phyloP scores from a whole-genome alignment of 2,329 filamentous ascomycete genomes.

The Lecanoromycetidae sp. region DNA sequence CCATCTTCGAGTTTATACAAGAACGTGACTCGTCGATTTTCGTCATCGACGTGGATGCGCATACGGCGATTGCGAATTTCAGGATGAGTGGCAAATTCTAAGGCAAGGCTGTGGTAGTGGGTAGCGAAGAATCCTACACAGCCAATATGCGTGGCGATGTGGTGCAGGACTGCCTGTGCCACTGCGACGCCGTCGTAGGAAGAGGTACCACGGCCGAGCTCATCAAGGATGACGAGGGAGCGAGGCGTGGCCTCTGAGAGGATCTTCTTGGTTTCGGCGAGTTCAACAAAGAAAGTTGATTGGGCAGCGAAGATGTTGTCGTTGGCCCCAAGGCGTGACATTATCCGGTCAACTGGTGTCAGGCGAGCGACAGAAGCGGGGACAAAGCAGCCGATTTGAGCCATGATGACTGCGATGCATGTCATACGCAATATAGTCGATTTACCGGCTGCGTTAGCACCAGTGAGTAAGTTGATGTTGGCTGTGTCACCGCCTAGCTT shows the following conservation, averaged over 20 bases:
- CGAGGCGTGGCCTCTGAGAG: slow-evolving; percentile 84
- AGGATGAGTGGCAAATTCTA: slow-evolving; percentile 79
- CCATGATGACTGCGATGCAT: slow-evolving; percentile 92
- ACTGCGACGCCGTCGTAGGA: slow-evolving; percentile 96
- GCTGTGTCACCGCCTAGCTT: slow-evolving; percentile 66
- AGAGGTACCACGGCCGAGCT: slow-evolving; percentile 85
- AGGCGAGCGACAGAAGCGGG: slow-evolving; percentile 70
- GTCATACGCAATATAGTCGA: slow-evolving; percentile 95
- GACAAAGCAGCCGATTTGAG: slow-evolving; percentile 87
- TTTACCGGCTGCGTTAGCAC: slow-evolving; percentile 94
- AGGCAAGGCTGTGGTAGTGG: slow-evolving; percentile 87
- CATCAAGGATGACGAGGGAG: slow-evolving; percentile 91
- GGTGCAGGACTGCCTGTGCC: slow-evolving; percentile 92
- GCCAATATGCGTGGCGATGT: slow-evolving; percentile 83
- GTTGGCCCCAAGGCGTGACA: slow-evolving; percentile 93
- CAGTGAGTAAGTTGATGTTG: slow-evolving; percentile 84
- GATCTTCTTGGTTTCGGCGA: slow-evolving; percentile 97
- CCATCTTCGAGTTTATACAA: slow-evolving; percentile 88
- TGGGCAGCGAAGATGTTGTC: slow-evolving; percentile 98
- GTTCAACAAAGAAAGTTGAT: slow-evolving; percentile 94
- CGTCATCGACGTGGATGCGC: slow-evolving; percentile 87
- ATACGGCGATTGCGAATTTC: slow-evolving; percentile 80
- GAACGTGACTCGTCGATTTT: slow-evolving; percentile 79
- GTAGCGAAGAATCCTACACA: slow-evolving; percentile 95
- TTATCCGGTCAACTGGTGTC: slow-evolving; percentile 91